Base-by-base conservation (phyloP, 2,329 filamentous ascomycete species). In the Colletotrichum horii region DNA sequence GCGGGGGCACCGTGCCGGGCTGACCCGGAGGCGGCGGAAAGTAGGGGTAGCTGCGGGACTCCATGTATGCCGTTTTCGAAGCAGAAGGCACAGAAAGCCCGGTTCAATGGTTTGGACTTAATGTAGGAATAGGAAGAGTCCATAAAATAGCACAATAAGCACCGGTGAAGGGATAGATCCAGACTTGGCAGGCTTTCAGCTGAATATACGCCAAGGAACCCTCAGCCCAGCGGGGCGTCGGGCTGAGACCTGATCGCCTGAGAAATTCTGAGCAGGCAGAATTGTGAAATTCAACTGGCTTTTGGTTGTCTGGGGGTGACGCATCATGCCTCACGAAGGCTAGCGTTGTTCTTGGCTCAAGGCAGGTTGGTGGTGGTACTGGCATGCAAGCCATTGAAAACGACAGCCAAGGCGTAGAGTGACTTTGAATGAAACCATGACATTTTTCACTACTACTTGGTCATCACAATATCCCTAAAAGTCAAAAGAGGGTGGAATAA, bases 11-110 rank as follows among this genome's bases (percentile, higher is more conserved):
- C 6, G 6, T 34, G 16, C 36, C 72, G 19, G 22, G 8, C n/a
- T 66, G 72, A 3, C 61, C 72, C 6, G 72, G 68, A 24, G 72
- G 68, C 19, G 68, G 72, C 8, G 72, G 72, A 19, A 71, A 74
- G 6, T 74, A 74, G 5, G 60, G 67, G 3, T 38, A 64, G 55
- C 52, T 61, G 43, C 43, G 43, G n/a, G 43, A 52, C 7, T 52
- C 43, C 43, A 52, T 52, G 11, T 52, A 3, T 22, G 7, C n/a
- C 28, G 26, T 30, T 11, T 43, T 38, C 6, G 68, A 19, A 48
- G 64, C 34, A 56, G 38, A 15, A 11, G 12, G 24, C 12, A n/a
- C 8, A 26, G 22, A 58, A 16, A 58, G 14, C 12, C 8, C 4
- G 15, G 22, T 6, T 30, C 19, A 19, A 52, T 64, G 19, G 28